Base-by-base conservation (phyloP, 805 yeast species). In the Peterozyma toletana region DNA sequence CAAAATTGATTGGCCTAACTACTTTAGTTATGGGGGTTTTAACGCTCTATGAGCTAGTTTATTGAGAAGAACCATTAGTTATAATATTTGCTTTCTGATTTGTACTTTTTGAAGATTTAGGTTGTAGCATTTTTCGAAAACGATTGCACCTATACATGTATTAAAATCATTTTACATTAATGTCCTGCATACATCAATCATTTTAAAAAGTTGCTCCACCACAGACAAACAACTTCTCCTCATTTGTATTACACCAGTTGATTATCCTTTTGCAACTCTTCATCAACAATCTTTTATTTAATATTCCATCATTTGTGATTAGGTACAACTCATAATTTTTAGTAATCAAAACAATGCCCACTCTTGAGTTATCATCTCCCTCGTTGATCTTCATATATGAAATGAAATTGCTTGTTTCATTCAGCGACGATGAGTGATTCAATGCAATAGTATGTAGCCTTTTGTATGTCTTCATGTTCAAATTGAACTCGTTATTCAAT, bases 171-270 rank as follows among this genome's bases (percentile, higher is more conserved):
- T 7, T 21, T 21, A 7, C 4, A 5, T 7, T 21, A 21, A 21
- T 21, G 27, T 21, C 27, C 27, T 7, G 27, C 9, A 33, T 33
- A 33, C 3, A 5, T 13, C 3, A 29, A 10, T 9, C 14, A 38
- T 10, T 29, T 54, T 50, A 80, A 54, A 78, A 84, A 0, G 74
- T 70, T 0, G 85, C 86, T 1, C 93, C 93, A n/a, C 80, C 81
- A 17, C 78, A 76, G 10, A 84, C 78, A 57, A 87, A 88, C 33
- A 88, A 58, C 35, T 93, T 65, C 42, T 77, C 78, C 49, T 84
- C 84, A 51, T 86, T 75, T 49, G 71, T 77, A 48, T 75, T 71
- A 52, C 95, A 82, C 96, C 96, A 90, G 40, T 70, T 70, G 9
- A 85, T 78, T 11, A 88, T 77, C 16, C 70, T 68, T 41, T 78